Percentiles rank a stretch among this genome's conserved stretches.
phyloP scores from a whole-genome alignment of 352 stramenopile genomes.

The Salisapilia sapeloensis region DNA sequence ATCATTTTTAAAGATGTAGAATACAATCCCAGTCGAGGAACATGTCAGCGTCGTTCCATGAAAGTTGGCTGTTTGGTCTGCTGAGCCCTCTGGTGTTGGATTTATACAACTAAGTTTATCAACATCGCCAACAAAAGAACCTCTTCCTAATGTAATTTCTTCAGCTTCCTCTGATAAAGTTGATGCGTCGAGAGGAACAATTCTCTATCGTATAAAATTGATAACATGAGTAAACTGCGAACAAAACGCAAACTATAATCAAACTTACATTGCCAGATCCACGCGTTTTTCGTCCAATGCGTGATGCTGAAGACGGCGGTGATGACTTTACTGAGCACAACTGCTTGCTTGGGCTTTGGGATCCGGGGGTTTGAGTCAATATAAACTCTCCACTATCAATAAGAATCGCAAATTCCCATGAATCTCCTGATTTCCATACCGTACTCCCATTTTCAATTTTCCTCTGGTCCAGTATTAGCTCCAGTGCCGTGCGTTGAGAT shows the following conservation, averaged over 20 bases:
- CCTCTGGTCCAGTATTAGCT: constrained; percentile 52
- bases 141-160: too few relatives aligned
- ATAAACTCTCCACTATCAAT: constrained; percentile 63
- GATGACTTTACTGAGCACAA: constrained; percentile 1
- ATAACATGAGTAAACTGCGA: background rate
- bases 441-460: constrained; percentile 44
- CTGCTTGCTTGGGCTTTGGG: constrained; percentile 4
- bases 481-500: constrained; percentile 72
- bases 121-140: constrained; percentile 54
- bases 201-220: constrained; percentile 12
- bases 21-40: constrained; percentile 26
- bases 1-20: constrained; percentile 47
- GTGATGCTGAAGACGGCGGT: constrained; percentile 4
- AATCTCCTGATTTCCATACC: constrained; percentile 54
- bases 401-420: constrained; percentile 48
- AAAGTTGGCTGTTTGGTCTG: constrained; percentile 25
- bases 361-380: constrained; percentile 18
- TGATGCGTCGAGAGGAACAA: constrained; percentile 40
- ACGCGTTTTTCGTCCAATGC: constrained; percentile 16
- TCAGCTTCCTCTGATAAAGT: too few relatives aligned
- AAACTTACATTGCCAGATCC: constrained; percentile 37
- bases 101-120: constrained; percentile 39
- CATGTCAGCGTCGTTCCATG: constrained; percentile 48
- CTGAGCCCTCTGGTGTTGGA: too few relatives aligned
- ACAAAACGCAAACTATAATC: background rate